These are phyloP conservation scores for Afroboletus lepidellus DNA, from an alignment of 1,284 basidiomycete species.

Conservation along the genomic window DNA sequence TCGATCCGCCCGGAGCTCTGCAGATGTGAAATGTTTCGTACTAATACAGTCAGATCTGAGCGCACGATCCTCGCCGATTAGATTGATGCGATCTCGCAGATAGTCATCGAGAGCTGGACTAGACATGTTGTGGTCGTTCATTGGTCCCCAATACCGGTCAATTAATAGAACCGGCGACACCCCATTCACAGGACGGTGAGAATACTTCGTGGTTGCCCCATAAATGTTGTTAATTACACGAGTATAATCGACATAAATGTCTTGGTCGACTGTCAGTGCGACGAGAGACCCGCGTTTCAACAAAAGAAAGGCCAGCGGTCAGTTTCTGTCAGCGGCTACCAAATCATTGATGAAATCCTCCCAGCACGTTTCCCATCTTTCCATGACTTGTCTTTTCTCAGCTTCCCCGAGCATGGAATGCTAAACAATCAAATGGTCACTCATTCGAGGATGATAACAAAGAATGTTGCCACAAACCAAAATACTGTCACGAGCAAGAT, in stretches of 20 bases:
- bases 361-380: conserved; percentile 56
- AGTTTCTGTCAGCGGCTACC: conserved; percentile 13
- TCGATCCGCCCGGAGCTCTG: conserved; percentile 34
- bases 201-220: background rate
- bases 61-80: conserved; percentile 52
- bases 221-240: background rate
- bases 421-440: conserved; percentile 33
- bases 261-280: no score
- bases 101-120: conserved; percentile 36
- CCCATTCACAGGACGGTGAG: no score
- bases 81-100: conserved; percentile 38
- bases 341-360: conserved; percentile 46
- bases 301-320: background rate
- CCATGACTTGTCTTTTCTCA: conserved; percentile 48
- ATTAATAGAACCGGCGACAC: no score
- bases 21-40: conserved; percentile 32
- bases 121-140: conserved; percentile 4
- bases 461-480: conserved; percentile 39
- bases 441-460: background rate
- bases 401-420: conserved; percentile 49
- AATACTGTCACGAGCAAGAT: conserved; percentile 64
- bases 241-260: background rate
- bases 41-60: conserved; percentile 39
- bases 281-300: background rate
- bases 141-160: background rate